These are phyloP conservation scores for Copromyces sp. DNA, from an alignment of 495 filamentous ascomycete genomes.

Conservation along the genomic window DNA sequence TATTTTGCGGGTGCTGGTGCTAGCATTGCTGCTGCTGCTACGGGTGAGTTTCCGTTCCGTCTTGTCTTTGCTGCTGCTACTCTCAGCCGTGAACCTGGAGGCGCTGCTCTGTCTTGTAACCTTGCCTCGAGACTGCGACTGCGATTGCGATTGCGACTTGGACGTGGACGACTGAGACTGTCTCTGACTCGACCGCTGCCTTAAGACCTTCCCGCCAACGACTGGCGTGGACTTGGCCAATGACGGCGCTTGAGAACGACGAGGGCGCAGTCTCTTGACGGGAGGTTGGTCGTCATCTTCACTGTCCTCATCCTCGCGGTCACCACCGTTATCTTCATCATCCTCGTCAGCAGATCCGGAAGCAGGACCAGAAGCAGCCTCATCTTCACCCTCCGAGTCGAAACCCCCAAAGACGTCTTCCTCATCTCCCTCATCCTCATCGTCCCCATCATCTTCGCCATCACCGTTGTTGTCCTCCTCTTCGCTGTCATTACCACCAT, in stretches of 20 bases:
- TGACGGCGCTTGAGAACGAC: not conserved
- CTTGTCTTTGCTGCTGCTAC: not conserved
- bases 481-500: constrained; percentile 5
- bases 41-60: not conserved
- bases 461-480: too few relatives aligned
- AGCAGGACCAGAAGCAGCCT: not conserved
- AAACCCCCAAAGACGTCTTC: not conserved
- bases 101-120: not conserved
- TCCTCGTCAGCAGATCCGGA: not conserved
- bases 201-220: not conserved
- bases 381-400: not conserved
- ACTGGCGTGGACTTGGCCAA: not conserved
- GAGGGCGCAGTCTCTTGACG: not conserved
- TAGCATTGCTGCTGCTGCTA: not conserved
- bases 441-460: not conserved
- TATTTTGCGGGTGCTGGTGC: not conserved
- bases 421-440: not conserved
- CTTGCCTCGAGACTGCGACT: not conserved
- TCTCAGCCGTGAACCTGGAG: not conserved
- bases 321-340: not conserved
- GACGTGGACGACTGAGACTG: not conserved
- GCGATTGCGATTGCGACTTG: not conserved
- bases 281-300: not conserved
- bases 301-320: not conserved
- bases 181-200: not conserved